Conservation (phyloP, 352 stramenopile species). For the Thalassiosira exigua region DNA sequence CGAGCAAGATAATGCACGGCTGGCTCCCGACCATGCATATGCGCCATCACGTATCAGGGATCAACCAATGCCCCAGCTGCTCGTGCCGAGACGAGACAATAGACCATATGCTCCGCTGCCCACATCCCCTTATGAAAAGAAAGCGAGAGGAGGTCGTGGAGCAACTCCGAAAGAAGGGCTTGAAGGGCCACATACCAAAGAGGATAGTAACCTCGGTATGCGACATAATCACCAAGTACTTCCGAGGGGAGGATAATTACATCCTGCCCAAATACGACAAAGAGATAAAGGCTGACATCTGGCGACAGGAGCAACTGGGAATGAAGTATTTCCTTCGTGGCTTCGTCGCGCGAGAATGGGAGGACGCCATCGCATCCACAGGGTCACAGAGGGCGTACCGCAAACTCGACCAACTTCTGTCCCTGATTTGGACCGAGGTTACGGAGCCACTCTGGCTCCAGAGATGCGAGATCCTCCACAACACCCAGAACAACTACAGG, state of each 20-base stretch:
- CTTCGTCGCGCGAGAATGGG: conserved; percentile 7
- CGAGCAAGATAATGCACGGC: conserved; percentile 33
- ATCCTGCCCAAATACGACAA: not conserved
- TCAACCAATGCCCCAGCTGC: conserved; percentile 22
- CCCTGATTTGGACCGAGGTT: too few species aligned
- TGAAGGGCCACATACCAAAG: not conserved
- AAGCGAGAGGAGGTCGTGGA: conserved; percentile 7
- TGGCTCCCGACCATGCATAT: conserved; percentile 25
- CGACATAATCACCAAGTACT: not conserved
- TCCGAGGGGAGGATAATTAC: not conserved
- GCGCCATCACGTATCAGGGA: not conserved
- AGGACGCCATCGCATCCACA: not conserved
- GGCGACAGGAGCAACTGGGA: conserved; percentile 8
- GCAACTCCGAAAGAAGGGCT: conserved; percentile 2
- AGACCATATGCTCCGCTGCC: conserved; percentile 14
- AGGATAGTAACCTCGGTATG: not conserved
- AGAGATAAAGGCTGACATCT: not conserved
- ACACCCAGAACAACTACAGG: too few species aligned
- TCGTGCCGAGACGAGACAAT: conserved; percentile 5
- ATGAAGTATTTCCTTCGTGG: not conserved
- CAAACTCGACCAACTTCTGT: too few species aligned
- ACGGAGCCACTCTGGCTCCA: too few species aligned
- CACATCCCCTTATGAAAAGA: conserved; percentile 1
- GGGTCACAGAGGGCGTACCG: too few species aligned
- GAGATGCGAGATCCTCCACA: too few species aligned